Conservation (phyloP, 352 stramenopile species). For the Phytophthora pini region DNA sequence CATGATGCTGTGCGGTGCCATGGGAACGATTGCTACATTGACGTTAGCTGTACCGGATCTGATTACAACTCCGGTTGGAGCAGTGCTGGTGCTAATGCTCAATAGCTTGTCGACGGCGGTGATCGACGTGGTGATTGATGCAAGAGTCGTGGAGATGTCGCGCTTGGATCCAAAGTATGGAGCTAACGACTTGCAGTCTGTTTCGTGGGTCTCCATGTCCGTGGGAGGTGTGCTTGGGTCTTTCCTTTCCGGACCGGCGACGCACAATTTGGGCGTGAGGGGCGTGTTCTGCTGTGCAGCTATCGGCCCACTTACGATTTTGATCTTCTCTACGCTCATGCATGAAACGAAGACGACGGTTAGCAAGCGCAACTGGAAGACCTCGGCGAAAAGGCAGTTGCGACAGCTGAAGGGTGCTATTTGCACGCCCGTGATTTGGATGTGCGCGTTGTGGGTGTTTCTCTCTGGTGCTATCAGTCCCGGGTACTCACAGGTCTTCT, state of each 20-base stretch:
- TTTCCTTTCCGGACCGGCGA: conserved; percentile 92
- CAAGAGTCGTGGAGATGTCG: conserved; percentile 96
- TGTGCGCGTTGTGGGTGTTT: conserved; percentile 97
- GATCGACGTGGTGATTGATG: conserved; percentile 97
- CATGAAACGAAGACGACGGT: conserved; percentile 73
- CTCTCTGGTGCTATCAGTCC: conserved; percentile 94
- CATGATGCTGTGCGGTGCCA: conserved; percentile 89
- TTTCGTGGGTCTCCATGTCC: conserved; percentile 95
- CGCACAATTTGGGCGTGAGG: conserved; percentile 90
- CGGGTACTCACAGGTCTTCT: conserved; percentile 94
- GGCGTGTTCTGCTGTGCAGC: conserved; percentile 94
- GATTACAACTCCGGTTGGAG: conserved; percentile 61
- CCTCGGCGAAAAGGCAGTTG: conserved; percentile 59
- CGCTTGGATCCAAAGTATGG: conserved; percentile 84
- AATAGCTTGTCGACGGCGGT: conserved; percentile 92
- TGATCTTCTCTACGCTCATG: conserved; percentile 90
- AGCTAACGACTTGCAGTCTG: conserved; percentile 93
- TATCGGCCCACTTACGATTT: conserved; percentile 89
- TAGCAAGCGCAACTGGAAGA: conserved; percentile 54
- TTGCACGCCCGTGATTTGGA: conserved; percentile 92
- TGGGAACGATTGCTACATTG: conserved; percentile 68
- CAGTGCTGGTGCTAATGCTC: conserved; percentile 74
- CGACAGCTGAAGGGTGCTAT: conserved; percentile 81
- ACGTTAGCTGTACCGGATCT: conserved; percentile 58
- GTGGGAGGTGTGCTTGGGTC: conserved; percentile 93